Evolutionary conservation across 2,329 filamentous ascomycete genomes (phyloP).

Genomic region (Leptographium flavum): DNA sequence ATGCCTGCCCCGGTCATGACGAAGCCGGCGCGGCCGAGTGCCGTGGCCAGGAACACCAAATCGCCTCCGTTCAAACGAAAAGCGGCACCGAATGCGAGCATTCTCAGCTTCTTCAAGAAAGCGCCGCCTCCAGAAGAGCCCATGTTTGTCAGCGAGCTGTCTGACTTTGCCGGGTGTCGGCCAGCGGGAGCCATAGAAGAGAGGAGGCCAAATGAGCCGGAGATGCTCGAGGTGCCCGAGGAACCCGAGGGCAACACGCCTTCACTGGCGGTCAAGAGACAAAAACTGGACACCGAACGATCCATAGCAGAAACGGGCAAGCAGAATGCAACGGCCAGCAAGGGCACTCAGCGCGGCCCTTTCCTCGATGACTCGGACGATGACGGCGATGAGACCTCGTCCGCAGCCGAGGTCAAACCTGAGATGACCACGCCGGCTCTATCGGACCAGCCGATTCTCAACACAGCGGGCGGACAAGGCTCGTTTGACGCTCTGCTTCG

Average conservation of each 20-base stretch:
- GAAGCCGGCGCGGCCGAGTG: conserved; percentile 2
- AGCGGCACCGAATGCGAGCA: conserved; percentile 29
- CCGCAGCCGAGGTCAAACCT: not conserved
- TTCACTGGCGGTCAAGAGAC: conserved; percentile 2
- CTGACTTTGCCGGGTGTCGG: conserved; percentile 5
- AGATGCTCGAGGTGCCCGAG: conserved; percentile 1
- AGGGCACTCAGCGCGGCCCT: conserved; percentile 32
- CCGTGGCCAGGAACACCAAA: conserved; percentile 3
- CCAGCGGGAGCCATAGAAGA: not conserved
- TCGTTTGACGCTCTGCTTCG: not conserved
- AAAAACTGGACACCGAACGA: conserved; percentile 12
- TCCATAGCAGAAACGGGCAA: conserved; percentile 22
- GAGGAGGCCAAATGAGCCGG: not conserved
- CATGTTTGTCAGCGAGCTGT: conserved; percentile 31
- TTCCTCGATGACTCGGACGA: conserved; percentile 44
- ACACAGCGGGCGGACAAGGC: not conserved
- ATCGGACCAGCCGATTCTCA: not conserved
- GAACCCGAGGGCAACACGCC: no score
- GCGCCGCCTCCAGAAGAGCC: conserved; percentile 42
- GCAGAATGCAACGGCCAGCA: no score
- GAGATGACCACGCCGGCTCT: not conserved
- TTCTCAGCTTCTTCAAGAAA: conserved; percentile 64
- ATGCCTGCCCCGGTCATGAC: conserved; percentile 5
- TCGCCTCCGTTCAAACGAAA: not conserved
- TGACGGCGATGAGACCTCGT: not conserved